These are phyloP conservation scores for Penicillium verhagenii DNA, from an alignment of 495 filamentous ascomycete species.

Conservation along the genomic window DNA sequence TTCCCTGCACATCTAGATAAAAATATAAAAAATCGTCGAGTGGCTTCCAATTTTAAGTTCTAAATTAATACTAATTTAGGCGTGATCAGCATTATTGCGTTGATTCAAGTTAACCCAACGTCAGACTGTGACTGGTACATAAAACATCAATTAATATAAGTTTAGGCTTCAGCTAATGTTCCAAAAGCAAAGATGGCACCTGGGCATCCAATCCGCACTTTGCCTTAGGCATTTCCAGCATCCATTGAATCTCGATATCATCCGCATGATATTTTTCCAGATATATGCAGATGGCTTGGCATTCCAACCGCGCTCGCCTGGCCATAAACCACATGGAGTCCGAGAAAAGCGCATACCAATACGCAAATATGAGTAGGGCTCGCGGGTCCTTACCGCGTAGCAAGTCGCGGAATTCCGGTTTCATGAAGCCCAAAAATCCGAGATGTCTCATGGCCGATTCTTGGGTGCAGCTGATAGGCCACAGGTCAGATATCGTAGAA, in stretches of 20 bases:
- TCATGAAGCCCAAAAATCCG: slow-evolving; percentile 21
- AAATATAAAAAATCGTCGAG: too few species aligned
- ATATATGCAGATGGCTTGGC: slow-evolving; percentile 41
- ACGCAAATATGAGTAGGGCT: slow-evolving; percentile 36
- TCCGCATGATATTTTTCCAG: slow-evolving; percentile 17
- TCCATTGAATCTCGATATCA: slow-evolving; percentile 10
- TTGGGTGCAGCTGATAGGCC: slow-evolving; percentile 3
- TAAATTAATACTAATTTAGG: too few species aligned
- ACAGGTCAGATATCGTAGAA: slow-evolving; percentile 23
- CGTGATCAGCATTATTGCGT: too few species aligned
- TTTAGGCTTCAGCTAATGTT: not conserved
- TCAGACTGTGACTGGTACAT: too few species aligned
- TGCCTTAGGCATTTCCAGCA: slow-evolving; percentile 5
- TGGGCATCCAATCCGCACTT: not conserved
- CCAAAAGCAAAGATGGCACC: not conserved
- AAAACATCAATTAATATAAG: too few species aligned
- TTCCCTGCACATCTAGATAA: too few species aligned
- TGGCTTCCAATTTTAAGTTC: too few species aligned
- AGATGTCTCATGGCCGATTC: slow-evolving; percentile 14
- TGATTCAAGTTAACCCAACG: too few species aligned
- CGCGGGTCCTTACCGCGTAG: slow-evolving; percentile 36
- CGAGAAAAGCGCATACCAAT: slow-evolving; percentile 36
- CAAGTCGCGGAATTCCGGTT: slow-evolving; percentile 10
- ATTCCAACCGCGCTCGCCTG: slow-evolving; percentile 34
- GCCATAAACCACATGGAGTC: slow-evolving; percentile 34